Conservation (phyloP, 148 eudicot species). For the Cornus florida region DNA sequence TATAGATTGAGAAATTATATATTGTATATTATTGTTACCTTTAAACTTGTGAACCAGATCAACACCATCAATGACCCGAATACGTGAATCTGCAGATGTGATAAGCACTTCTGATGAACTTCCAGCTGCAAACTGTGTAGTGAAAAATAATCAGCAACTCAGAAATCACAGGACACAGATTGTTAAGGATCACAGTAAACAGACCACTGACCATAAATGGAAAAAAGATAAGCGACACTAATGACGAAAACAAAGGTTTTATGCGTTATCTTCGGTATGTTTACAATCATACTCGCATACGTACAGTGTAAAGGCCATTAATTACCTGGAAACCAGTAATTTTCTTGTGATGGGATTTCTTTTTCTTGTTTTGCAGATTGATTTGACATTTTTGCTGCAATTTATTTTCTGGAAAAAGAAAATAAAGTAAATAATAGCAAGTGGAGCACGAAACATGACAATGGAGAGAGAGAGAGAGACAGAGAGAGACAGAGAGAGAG, state of each 20-base stretch:
- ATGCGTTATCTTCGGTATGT: neutral
- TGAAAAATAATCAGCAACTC: slow-evolving; percentile 20
- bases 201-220: neutral
- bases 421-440: slow-evolving; percentile 3
- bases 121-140: slow-evolving; percentile 81
- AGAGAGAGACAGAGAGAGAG: slow-evolving; percentile 13
- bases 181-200: neutral
- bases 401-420: slow-evolving; percentile 54
- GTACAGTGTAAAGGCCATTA: neutral
- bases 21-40: slow-evolving; percentile 41
- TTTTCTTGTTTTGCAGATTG: slow-evolving; percentile 84
- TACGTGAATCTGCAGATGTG: slow-evolving; percentile 91
- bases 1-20: neutral
- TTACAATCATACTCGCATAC: no score
- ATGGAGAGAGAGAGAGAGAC: slow-evolving; percentile 4
- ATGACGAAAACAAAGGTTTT: neutral
- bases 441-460: neutral
- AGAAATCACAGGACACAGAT: slow-evolving; percentile 2
- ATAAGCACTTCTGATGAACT: slow-evolving; percentile 86
- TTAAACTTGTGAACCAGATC: slow-evolving; percentile 89
- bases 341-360: slow-evolving; percentile 84
- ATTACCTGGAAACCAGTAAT: slow-evolving; percentile 92
- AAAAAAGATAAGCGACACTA: no score
- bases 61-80: slow-evolving; percentile 77
- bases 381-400: slow-evolving; percentile 68